Evolutionary conservation across 1,284 basidiomycete genomes (phyloP).

Genomic region (Earliella scabrosa): DNA sequence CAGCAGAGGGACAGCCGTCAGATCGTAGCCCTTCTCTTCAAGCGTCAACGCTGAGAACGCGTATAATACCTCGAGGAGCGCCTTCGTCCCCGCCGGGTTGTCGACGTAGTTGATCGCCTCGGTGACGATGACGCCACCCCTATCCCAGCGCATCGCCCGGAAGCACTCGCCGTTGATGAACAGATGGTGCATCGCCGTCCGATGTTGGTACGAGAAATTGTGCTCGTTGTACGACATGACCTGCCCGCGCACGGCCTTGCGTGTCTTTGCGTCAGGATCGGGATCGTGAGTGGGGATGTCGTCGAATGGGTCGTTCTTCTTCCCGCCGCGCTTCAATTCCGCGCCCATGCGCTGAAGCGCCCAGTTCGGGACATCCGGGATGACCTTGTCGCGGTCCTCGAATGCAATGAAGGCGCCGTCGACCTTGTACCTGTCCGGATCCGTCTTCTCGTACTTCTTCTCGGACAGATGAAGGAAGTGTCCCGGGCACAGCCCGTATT

Average conservation of each 20-base stretch:
- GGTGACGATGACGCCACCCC: background rate
- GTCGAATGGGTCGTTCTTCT: background rate
- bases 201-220: constrained; percentile 2
- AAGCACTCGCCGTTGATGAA: background rate
- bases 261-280: background rate
- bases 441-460: background rate
- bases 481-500: background rate
- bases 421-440: background rate
- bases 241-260: background rate
- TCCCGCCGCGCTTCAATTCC: background rate
- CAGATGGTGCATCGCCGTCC: background rate
- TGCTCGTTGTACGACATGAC: background rate
- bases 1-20: background rate
- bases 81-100: background rate
- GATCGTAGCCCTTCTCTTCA: constrained; percentile 14
- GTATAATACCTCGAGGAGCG: constrained; percentile 20
- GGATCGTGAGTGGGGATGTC: background rate
- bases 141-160: constrained; percentile 6
- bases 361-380: background rate
- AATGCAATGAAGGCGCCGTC: background rate
- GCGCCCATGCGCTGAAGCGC: background rate
- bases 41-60: constrained; percentile 3
- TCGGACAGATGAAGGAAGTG: background rate
- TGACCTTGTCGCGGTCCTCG: background rate
- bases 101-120: background rate